Evolutionary conservation across 768 basidiomycete genomes (phyloP).

Genomic region (Boletellus sp.): DNA sequence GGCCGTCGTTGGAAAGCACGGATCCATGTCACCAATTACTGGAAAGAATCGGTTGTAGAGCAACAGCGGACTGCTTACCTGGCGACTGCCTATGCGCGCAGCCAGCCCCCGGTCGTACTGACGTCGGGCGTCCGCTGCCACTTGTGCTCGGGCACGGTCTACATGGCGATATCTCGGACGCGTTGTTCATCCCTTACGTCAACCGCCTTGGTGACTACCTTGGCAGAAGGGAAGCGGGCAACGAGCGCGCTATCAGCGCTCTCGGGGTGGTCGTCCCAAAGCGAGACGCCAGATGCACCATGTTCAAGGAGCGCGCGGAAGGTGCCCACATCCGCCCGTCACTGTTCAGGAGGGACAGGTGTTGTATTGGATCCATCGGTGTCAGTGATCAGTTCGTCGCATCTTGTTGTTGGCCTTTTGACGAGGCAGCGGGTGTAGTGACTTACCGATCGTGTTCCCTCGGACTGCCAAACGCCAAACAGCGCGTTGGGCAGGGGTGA

Average conservation of each 20-base stretch:
- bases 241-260: slow-evolving; percentile 11
- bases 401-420: background rate
- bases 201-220: slow-evolving; percentile 32
- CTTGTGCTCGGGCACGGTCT: slow-evolving; percentile 26
- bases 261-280: slow-evolving; percentile 24
- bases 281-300: slow-evolving; percentile 30
- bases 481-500: slow-evolving; percentile 28
- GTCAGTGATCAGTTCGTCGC: background rate
- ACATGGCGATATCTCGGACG: slow-evolving; percentile 26
- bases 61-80: slow-evolving; percentile 25
- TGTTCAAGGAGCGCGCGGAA: slow-evolving; percentile 44
- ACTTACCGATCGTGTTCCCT: slow-evolving; percentile 42
- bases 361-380: background rate
- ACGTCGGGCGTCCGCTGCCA: slow-evolving; percentile 40
- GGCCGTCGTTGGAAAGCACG: background rate
- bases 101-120: slow-evolving; percentile 44
- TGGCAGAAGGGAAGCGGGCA: slow-evolving; percentile 27
- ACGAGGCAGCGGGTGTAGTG: background rate
- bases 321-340: slow-evolving; percentile 41
- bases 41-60: background rate
- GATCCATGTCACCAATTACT: background rate
- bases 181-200: slow-evolving; percentile 30
- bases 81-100: slow-evolving; percentile 41
- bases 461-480: slow-evolving; percentile 33
- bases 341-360: slow-evolving; percentile 23